Base-by-base conservation (phyloP, 768 basidiomycete species). In the Daedalea quercina region DNA sequence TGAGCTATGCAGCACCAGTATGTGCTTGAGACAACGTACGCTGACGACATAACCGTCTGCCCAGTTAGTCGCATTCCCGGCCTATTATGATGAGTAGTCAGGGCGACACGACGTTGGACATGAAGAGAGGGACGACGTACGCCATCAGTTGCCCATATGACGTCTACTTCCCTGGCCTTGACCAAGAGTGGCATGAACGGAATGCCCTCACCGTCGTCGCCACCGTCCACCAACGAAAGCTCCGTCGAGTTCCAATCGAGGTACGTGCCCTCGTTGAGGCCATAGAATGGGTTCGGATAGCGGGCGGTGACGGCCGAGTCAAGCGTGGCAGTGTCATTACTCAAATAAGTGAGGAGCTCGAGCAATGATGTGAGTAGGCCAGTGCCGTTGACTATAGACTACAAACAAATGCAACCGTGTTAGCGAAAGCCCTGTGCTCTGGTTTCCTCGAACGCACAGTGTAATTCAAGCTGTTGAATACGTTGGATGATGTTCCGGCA, bases 131-230 rank as follows among this genome's bases (percentile, higher is more conserved):
- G 44, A 15, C 24, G n/a, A 6, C 61, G 13, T 50, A 65, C 64
- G 6, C 76, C 77, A 61, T 94, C 91, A 19, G 89, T 69, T 0
- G 85, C 87, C 13, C 94, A 72, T 57, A 94, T 79, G 2, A 86
- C 79, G 62, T 94, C 91, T 40, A 93, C 59, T 0, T 64, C 74
- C 44, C 92, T 77, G 1, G 78, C 76, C 46, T 80, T 84, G 25
- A 89, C 81, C 50, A 93, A 76, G 22, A 90, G 68, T 1, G 85
- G 84, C 17, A 79, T 81, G 25, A 86, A 71, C 0, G 91, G 91
- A 9, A 89, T 64, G 60, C 86, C 84, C 60, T 88, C 84, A 9
- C 67, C 65, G 60, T 89, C 87, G 19, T 83, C 81, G 19, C 81
- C 73, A 0, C 88, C 88, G 62, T 88, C 88, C 15, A 90, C 76